A percentile compares a stretch with the other conserved stretches of the same genome.
Conservation (phyloP, 2,329 filamentous ascomycete species). For the Gaeumannomyces sp. region DNA sequence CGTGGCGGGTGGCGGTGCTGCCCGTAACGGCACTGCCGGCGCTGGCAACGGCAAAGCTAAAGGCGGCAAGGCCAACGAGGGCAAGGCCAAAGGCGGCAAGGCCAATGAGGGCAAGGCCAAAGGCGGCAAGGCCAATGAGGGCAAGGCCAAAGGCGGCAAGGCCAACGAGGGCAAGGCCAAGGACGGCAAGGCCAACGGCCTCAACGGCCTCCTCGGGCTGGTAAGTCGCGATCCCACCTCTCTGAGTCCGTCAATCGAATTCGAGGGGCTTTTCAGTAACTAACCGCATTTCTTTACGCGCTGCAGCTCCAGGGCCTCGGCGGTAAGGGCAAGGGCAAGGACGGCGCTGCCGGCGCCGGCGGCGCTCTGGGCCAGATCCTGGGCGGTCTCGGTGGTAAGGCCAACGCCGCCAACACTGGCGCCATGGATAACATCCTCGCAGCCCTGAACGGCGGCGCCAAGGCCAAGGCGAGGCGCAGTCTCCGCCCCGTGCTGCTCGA, state of each 20-base stretch:
- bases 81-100: too few relatives aligned
- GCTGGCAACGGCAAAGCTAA: not conserved
- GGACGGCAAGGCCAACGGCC: not conserved
- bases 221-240: not conserved
- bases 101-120: not conserved
- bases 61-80: not conserved
- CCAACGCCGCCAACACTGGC: not conserved
- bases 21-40: not conserved
- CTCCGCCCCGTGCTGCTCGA: not conserved
- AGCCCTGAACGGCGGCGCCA: not conserved
- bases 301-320: not conserved
- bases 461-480: slow-evolving; percentile 4
- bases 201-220: not conserved
- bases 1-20: not conserved
- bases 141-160: not conserved
- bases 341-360: not conserved
- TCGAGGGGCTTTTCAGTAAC: not conserved
- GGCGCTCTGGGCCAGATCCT: not conserved
- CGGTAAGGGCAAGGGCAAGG: slow-evolving; percentile 3
- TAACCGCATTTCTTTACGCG: not conserved
- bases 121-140: not conserved
- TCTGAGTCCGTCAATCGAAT: not conserved
- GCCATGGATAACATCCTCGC: not conserved
- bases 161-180: not conserved
- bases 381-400: not conserved